phyloP scores from a whole-genome alignment of 306 rosid species.

The Calophaca sinica region DNA sequence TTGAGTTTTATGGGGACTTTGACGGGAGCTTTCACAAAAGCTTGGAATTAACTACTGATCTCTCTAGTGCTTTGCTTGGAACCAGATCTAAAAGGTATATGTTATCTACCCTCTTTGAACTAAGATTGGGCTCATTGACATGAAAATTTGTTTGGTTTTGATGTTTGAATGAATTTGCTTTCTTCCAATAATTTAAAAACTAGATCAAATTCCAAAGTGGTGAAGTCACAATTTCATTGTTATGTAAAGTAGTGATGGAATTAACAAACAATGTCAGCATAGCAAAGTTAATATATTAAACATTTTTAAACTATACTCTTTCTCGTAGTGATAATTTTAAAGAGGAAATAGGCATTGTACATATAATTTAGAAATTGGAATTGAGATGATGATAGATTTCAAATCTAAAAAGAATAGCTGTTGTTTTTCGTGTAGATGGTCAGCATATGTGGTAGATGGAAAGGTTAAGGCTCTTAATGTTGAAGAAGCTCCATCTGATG shows the following conservation, averaged over 20 bases:
- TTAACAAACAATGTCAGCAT: neutral
- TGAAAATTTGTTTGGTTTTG: constrained; percentile 9
- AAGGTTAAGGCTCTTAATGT: constrained; percentile 73
- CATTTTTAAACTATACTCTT: neutral
- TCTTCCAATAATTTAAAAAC: neutral
- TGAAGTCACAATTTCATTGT: neutral
- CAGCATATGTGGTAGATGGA: constrained; percentile 92
- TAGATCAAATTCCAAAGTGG: neutral
- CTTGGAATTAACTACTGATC: constrained; percentile 84
- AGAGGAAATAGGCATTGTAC: neutral
- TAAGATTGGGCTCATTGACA: constrained; percentile 10
- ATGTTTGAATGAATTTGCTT: constrained; percentile 30
- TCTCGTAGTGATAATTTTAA: neutral
- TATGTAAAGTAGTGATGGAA: neutral
- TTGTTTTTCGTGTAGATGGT: constrained; percentile 72
- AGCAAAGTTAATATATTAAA: neutral
- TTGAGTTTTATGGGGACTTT: constrained; percentile 93
- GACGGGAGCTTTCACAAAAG: constrained; percentile 94
- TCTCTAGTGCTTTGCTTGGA: constrained; percentile 91
- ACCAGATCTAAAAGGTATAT: constrained; percentile 82
- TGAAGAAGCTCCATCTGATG: constrained; percentile 97
- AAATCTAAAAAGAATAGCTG: constrained; percentile 35
- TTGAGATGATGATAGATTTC: neutral
- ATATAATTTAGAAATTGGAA: neutral
- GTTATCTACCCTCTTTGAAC: constrained; percentile 16